phyloP scores from a whole-genome alignment of 2,329 filamentous ascomycete genomes.

The Penicillium sp. region DNA sequence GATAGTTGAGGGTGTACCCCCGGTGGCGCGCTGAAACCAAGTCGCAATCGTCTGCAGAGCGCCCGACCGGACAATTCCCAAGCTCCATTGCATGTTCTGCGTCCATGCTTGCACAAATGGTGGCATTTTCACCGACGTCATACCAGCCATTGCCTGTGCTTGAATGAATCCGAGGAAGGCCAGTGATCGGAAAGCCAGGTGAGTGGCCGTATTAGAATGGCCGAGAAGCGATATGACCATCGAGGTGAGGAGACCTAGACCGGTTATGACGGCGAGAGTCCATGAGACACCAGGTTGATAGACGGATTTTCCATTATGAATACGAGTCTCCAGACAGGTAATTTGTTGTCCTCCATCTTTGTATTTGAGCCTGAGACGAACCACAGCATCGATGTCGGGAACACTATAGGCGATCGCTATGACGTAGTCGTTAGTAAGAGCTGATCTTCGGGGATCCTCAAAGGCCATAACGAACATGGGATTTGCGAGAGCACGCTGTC shows the following conservation, averaged over 20 bases:
- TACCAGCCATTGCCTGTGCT: slow-evolving; percentile 83
- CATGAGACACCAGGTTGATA: slow-evolving; percentile 85
- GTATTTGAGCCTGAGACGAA: slow-evolving; percentile 15
- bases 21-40: slow-evolving; percentile 93
- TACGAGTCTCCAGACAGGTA: slow-evolving; percentile 36
- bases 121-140: slow-evolving; percentile 75
- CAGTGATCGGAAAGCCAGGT: slow-evolving; percentile 87
- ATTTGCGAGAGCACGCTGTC: slow-evolving; percentile 61
- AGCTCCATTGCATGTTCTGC: slow-evolving; percentile 96
- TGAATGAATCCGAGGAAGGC: slow-evolving; percentile 94
- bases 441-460: neutral
- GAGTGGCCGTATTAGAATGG: slow-evolving; percentile 88
- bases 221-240: slow-evolving; percentile 85
- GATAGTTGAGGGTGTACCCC: slow-evolving; percentile 75
- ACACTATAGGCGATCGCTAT: slow-evolving; percentile 78
- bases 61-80: slow-evolving; percentile 82
- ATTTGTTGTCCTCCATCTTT: slow-evolving; percentile 10
- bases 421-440: slow-evolving; percentile 3
- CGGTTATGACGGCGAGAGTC: slow-evolving; percentile 82
- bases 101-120: slow-evolving; percentile 91
- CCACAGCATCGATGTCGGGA: slow-evolving; percentile 53
- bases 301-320: slow-evolving; percentile 53
- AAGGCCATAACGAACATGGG: slow-evolving; percentile 53
- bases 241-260: slow-evolving; percentile 76
- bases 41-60: slow-evolving; percentile 87